A percentile compares a stretch with the other conserved stretches of the same genome.
These are phyloP conservation scores for Ceratobasidium sp. DNA, from an alignment of 1,284 basidiomycete genomes.

Conservation along the genomic window DNA sequence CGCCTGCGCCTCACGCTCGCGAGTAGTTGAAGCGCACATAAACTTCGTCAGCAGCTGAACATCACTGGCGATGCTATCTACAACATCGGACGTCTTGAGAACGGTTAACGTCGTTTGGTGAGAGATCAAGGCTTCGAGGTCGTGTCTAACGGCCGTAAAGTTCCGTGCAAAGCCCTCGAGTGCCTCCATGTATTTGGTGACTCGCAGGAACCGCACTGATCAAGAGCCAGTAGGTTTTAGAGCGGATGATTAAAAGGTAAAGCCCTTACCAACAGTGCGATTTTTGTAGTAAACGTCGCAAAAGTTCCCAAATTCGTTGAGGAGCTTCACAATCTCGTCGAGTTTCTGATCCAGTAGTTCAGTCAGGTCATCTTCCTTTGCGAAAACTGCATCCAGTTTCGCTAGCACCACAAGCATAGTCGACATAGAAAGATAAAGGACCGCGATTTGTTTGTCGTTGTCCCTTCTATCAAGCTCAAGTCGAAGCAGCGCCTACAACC, in stretches of 20 bases:
- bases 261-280: slow-evolving; percentile 24
- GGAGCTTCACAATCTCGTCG: slow-evolving; percentile 26
- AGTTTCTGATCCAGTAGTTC: slow-evolving; percentile 23
- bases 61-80: slow-evolving; percentile 19
- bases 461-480: slow-evolving; percentile 38
- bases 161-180: slow-evolving; percentile 1
- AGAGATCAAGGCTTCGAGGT: slow-evolving; percentile 19
- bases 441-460: slow-evolving; percentile 31
- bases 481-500: slow-evolving; percentile 3
- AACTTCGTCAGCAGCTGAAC: slow-evolving; percentile 16
- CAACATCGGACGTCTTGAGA: slow-evolving; percentile 15
- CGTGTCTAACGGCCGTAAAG: slow-evolving; percentile 12
- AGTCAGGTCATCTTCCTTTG: not conserved
- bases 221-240: not conserved
- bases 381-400: slow-evolving; percentile 20
- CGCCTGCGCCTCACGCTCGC: slow-evolving; percentile 21
- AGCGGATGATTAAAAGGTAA: not conserved
- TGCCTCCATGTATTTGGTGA: slow-evolving; percentile 3
- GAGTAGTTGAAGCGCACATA: slow-evolving; percentile 31
- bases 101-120: slow-evolving; percentile 24
- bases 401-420: slow-evolving; percentile 33
- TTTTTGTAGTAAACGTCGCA: slow-evolving; percentile 36
- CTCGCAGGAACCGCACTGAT: slow-evolving; percentile 16
- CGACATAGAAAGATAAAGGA: slow-evolving; percentile 30
- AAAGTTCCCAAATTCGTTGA: slow-evolving; percentile 38